phyloP scores from a whole-genome alignment of 139 green algal species.

The Chlamydomonas sphaeroides region DNA sequence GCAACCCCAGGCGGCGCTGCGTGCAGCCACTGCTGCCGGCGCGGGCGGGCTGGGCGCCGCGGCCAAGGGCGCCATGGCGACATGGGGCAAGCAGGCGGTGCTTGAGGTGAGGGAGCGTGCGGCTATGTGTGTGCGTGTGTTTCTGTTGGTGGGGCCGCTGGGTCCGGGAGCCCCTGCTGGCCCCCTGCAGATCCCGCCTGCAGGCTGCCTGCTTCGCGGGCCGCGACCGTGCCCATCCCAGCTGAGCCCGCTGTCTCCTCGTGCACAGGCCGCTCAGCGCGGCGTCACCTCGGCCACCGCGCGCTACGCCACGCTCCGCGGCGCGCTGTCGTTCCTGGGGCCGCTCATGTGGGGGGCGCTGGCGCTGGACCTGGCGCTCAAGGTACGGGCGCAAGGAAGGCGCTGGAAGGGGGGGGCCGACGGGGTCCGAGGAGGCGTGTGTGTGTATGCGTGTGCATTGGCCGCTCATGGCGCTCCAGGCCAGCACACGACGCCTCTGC shows the following conservation, averaged over 20 bases:
- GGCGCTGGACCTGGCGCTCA: constrained; percentile 77
- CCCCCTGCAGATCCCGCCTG: no score
- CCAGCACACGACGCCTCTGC: no score
- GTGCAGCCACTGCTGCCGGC: not conserved
- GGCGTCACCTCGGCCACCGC: constrained; percentile 59
- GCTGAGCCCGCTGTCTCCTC: no score
- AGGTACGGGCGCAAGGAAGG: no score
- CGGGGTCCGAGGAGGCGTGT: no score
- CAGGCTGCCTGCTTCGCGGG: no score
- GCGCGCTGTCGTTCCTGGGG: constrained; percentile 71
- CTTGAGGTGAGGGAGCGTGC: constrained; percentile 41
- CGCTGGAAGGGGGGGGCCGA: no score
- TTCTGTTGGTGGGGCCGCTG: no score
- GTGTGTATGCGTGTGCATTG: no score
- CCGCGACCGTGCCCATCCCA: no score
- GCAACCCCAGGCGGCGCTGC: constrained; percentile 14
- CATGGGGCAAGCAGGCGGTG: constrained; percentile 47
- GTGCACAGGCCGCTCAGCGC: constrained; percentile 68
- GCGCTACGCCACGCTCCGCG: constrained; percentile 73
- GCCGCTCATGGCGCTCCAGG: no score
- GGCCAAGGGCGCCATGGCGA: constrained; percentile 34
- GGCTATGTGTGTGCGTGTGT: not conserved
- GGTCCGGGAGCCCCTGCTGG: no score
- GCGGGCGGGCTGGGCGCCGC: constrained; percentile 1
- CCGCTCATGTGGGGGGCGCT: constrained; percentile 85